Evolutionary conservation across 2,329 filamentous ascomycete genomes (phyloP).

Genomic region (Paraphoma chrysanthemicola): DNA sequence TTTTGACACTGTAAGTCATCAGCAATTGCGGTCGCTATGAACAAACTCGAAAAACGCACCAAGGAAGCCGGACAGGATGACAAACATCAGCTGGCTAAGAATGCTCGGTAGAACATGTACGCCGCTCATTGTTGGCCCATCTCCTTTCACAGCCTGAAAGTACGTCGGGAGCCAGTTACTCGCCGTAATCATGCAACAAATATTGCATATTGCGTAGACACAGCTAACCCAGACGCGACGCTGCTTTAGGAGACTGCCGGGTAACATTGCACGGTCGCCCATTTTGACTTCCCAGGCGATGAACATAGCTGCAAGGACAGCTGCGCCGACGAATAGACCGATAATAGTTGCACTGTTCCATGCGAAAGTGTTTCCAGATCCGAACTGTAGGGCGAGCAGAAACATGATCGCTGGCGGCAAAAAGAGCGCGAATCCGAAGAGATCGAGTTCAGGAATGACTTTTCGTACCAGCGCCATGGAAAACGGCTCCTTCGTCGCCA

Average conservation of each 20-base stretch:
- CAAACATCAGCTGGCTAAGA: conserved; percentile 29
- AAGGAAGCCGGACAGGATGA: conserved; percentile 22
- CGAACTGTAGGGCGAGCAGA: conserved; percentile 49
- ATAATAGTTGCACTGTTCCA: conserved; percentile 47
- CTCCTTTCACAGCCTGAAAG: conserved; percentile 50
- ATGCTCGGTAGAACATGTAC: conserved; percentile 49
- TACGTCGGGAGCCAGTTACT: conserved; percentile 44
- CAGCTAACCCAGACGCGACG: conserved; percentile 40
- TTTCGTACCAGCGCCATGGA: conserved; percentile 27
- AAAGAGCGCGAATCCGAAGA: conserved; percentile 46
- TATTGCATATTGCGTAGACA: conserved; percentile 11
- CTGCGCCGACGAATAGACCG: conserved; percentile 44
- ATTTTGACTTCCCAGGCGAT: conserved; percentile 44
- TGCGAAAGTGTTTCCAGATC: conserved; percentile 38
- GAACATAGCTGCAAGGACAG: conserved; percentile 38
- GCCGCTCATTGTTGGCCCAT: conserved; percentile 48
- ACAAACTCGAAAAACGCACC: conserved; percentile 12
- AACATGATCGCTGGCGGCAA: conserved; percentile 44
- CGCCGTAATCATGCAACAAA: conserved; percentile 16
- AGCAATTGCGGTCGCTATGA: not conserved
- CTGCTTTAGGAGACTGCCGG: conserved; percentile 40
- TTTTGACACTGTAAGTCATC: conserved; percentile 16
- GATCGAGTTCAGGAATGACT: conserved; percentile 44
- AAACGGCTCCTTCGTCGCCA: conserved; percentile 7
- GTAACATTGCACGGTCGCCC: conserved; percentile 49